Conservation (phyloP, 805 yeast species). For the Pichia occidentalis region DNA sequence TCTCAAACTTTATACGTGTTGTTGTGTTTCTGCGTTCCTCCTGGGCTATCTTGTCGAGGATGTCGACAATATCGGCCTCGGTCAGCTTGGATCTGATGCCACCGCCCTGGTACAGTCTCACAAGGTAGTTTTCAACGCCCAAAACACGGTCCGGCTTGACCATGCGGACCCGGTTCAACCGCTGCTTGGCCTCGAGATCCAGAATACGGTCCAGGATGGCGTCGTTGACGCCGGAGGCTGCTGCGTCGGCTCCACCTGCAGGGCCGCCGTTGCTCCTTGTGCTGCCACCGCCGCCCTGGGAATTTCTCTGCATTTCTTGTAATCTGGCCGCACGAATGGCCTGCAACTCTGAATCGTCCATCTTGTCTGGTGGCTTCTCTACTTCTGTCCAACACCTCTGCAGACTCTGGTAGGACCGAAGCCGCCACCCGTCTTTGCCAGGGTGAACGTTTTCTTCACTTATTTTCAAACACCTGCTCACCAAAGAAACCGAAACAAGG, state of each 20-base stretch:
- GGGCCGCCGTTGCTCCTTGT: constrained; percentile 2
- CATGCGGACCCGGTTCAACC: constrained; percentile 77
- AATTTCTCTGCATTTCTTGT: constrained; percentile 32
- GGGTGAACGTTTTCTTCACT: too few species aligned
- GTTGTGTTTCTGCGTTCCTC: constrained; percentile 56
- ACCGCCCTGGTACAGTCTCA: constrained; percentile 69
- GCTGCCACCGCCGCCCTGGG: constrained; percentile 11
- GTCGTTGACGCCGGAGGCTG: constrained; percentile 17
- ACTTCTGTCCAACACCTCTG: too few species aligned
- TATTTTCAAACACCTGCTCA: too few species aligned
- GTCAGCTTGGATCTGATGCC: constrained; percentile 65
- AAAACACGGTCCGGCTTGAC: constrained; percentile 89
- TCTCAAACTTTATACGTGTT: constrained; percentile 58
- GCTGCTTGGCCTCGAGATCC: constrained; percentile 78
- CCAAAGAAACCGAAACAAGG: too few species aligned
- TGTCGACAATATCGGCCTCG: constrained; percentile 76
- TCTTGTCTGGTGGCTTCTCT: too few species aligned
- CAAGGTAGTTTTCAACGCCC: constrained; percentile 76
- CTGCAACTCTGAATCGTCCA: constrained; percentile 83
- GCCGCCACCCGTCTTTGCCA: too few species aligned
- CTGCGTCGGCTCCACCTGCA: background rate
- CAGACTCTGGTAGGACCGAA: too few species aligned
- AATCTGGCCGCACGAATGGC: constrained; percentile 93
- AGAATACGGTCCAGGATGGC: constrained; percentile 58
- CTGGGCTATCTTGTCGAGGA: constrained; percentile 74